Percentiles rank a stretch among this genome's conserved stretches.
These are phyloP conservation scores for Candolleomyces eurysporus DNA, from an alignment of 768 basidiomycete species.

Conservation along the genomic window DNA sequence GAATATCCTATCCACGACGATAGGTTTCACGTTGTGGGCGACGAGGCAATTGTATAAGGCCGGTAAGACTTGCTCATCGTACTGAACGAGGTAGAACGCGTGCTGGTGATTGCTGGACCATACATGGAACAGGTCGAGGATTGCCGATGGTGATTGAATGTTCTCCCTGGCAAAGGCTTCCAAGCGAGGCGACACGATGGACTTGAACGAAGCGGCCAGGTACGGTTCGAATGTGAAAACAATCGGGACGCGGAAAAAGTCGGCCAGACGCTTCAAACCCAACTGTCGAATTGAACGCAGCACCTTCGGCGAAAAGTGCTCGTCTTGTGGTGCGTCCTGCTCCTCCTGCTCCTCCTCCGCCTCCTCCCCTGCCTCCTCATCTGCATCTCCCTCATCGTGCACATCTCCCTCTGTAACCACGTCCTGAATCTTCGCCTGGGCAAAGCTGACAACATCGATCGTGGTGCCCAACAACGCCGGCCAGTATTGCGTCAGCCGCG, in stretches of 20 bases:
- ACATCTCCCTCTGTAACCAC: conserved; percentile 12
- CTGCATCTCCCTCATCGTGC: conserved; percentile 26
- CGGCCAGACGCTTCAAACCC: conserved; percentile 81
- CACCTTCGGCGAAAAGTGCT: conserved; percentile 34
- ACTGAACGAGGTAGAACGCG: conserved; percentile 63
- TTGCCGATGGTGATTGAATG: conserved; percentile 85
- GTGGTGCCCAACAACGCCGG: conserved; percentile 69
- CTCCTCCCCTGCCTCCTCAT: conserved; percentile 19
- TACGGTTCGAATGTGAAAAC: conserved; percentile 75
- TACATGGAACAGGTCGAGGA: conserved; percentile 79
- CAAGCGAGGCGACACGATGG: conserved; percentile 83
- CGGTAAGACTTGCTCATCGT: conserved; percentile 65
- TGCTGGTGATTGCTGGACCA: conserved; percentile 67
- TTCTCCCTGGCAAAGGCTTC: conserved; percentile 76
- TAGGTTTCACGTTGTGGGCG: conserved; percentile 82
- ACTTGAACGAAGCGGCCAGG: conserved; percentile 60
- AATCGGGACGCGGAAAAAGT: conserved; percentile 80
- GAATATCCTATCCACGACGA: conserved; percentile 76
- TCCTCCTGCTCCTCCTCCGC: conserved; percentile 30
- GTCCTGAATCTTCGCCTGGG: conserved; percentile 50
- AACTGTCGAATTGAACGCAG: conserved; percentile 72
- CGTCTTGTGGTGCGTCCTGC: conserved; percentile 35
- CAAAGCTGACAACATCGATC: conserved; percentile 60
- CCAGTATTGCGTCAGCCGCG: conserved; percentile 69
- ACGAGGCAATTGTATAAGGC: conserved; percentile 81